Evolutionary conservation across 208 protist species (phyloP), one percentile per base, ranked within the genome.

Genomic region (Acanthamoeba pearcei): DNA sequence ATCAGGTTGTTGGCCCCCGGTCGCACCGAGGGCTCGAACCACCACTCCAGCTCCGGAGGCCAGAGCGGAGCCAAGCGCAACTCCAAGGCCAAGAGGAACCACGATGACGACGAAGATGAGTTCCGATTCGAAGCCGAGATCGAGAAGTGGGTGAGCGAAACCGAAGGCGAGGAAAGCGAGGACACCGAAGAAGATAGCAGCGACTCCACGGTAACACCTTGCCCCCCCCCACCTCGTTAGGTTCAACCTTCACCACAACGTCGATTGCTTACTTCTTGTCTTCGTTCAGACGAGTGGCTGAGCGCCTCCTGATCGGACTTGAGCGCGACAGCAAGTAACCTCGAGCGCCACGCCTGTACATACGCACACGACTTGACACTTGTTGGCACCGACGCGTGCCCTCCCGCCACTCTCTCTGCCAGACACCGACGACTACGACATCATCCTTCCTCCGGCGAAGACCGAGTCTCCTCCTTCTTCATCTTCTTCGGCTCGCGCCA

Each of bases 81-180:
- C 13, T 9, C 42, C 46, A 88, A 64, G 49, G 0, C 53, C 80
- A 88, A 64, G 72, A 49, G 12, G 72, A 82, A n/a, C 38, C 35
- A 51, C 12, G 72, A 46, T 4, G 80, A 88, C 8, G 80, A 88
- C 5, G 80, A 88, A 13, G 80, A 60, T 17, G 80, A 88, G 80
- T 88, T 88, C 51, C 62, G 42, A 17, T 88, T 88, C 29, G 80
- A 88, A 51, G 29, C 27, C 12, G 80, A 88, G 35, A 64, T 88
- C 53, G 80, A 88, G 24, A 88, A 64, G n/a, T 88, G 80, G 80
- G 80, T 88, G 80, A 88, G 80, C 53, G 80, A 88, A 27, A 88
- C 80, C n/a, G 80, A 85, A 57, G 78, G 78, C 49, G 78, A 88
- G 17, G 80, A 88, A n/a, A 64, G 80, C 51, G 80, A 85, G 78